These are phyloP conservation scores for Glebionis coronaria DNA, from an alignment of 129 eudicot species.

Conservation along the genomic window DNA sequence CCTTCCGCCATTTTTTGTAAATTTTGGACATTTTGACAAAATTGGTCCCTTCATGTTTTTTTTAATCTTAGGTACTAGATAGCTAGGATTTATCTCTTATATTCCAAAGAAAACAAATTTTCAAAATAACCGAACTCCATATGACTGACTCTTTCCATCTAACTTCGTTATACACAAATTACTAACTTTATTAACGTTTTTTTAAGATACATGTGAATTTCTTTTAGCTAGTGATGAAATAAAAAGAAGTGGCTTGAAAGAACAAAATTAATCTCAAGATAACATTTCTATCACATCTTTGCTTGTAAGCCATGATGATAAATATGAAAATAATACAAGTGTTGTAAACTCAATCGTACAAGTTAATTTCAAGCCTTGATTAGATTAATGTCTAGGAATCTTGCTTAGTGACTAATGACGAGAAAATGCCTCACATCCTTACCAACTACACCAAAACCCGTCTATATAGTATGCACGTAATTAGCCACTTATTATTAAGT, in stretches of 20 bases:
- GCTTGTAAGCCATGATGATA: slow-evolving; percentile 63
- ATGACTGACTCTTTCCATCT: too few species aligned
- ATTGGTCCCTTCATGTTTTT: too few species aligned
- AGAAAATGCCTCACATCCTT: slow-evolving; percentile 30
- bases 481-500: slow-evolving; percentile 10
- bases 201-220: slow-evolving; percentile 17
- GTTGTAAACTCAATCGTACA: slow-evolving; percentile 9
- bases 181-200: too few species aligned
- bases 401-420: slow-evolving; percentile 25
- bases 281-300: slow-evolving; percentile 40
- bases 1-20: too few species aligned
- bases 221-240: neutral
- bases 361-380: slow-evolving; percentile 24
- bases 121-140: too few species aligned
- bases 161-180: too few species aligned
- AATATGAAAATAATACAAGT: slow-evolving; percentile 17
- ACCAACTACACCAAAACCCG: slow-evolving; percentile 40
- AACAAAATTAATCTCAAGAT: slow-evolving; percentile 34
- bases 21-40: too few species aligned
- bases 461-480: neutral
- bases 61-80: too few species aligned
- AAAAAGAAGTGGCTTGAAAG: slow-evolving; percentile 78
- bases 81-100: too few species aligned
- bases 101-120: too few species aligned
- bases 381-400: slow-evolving; percentile 22